Conservation (phyloP, 805 yeast genomes). For the Lipomyces orientalis region DNA sequence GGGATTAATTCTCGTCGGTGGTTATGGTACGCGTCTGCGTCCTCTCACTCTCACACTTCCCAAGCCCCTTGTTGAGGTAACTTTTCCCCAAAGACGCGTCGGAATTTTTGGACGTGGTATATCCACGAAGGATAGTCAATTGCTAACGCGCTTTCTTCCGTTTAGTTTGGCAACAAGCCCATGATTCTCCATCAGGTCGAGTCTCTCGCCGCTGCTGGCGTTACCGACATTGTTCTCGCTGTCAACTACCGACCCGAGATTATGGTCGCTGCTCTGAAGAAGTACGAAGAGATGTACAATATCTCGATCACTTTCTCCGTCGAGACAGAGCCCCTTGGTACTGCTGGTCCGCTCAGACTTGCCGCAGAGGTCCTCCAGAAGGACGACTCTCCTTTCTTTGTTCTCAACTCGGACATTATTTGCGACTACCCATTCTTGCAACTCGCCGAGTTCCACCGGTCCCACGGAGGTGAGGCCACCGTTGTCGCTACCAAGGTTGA, state of each 20-base stretch:
- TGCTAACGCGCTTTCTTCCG: conserved; percentile 2
- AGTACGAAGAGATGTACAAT: conserved; percentile 94
- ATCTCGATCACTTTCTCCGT: conserved; percentile 95
- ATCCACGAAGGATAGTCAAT: background rate
- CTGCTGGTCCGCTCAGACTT: conserved; percentile 98
- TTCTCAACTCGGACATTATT: conserved; percentile 96
- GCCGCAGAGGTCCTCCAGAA: conserved; percentile 93
- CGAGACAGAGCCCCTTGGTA: conserved; percentile 98
- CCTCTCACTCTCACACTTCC: conserved; percentile 62
- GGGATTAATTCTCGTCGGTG: conserved; percentile 91
- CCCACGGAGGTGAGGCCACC: conserved; percentile 97
- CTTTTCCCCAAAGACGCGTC: background rate
- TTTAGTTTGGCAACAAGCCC: conserved; percentile 93
- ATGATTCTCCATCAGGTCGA: conserved; percentile 99
- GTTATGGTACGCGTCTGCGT: conserved; percentile 99
- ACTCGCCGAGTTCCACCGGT: conserved; percentile 88
- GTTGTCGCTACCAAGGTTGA: conserved; percentile 99
- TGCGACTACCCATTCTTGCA: conserved; percentile 98
- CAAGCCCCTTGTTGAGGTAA: conserved; percentile 43
- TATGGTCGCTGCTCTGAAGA: conserved; percentile 92
- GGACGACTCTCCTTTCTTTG: conserved; percentile 96
- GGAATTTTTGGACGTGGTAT: background rate
- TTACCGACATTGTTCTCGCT: conserved; percentile 96
- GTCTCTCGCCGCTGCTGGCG: conserved; percentile 97
- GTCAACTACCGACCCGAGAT: conserved; percentile 99